A percentile compares a stretch with the other conserved stretches of the same genome.
phyloP scores from a whole-genome alignment of 164 flowering plant species.

The Paratinospora sagittata region DNA sequence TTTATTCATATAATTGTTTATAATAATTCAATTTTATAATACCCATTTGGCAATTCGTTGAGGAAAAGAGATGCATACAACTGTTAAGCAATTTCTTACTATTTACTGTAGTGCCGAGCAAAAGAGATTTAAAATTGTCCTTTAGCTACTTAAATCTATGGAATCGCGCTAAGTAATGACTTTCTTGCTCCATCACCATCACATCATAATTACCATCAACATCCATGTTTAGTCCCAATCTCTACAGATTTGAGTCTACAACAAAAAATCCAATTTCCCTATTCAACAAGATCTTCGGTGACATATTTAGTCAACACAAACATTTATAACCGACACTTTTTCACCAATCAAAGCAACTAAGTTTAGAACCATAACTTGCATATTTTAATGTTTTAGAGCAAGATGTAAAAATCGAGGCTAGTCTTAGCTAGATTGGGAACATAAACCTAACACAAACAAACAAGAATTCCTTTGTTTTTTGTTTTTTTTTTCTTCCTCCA shows the following conservation, averaged over 20 bases:
- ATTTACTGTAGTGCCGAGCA: too few relatives aligned
- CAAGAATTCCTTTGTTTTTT: too few relatives aligned
- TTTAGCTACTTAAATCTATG: background rate
- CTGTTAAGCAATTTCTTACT: background rate
- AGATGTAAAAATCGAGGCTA: too few relatives aligned
- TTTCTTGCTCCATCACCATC: background rate
- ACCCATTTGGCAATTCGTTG: background rate
- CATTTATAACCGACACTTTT: too few relatives aligned
- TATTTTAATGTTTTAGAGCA: background rate
- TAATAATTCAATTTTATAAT: background rate
- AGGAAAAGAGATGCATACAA: background rate
- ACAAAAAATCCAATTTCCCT: too few relatives aligned
- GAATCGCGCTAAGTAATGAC: background rate
- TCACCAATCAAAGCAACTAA: background rate
- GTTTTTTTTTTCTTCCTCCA: background rate
- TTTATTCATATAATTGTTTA: background rate
- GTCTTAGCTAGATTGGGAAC: too few relatives aligned
- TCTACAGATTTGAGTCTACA: too few relatives aligned
- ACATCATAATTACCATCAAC: background rate
- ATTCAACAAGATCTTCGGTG: background rate
- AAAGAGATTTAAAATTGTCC: background rate
- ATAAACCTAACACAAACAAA: background rate
- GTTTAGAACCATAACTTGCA: background rate
- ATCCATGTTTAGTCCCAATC: background rate
- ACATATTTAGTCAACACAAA: too few relatives aligned